Evolutionary conservation across 2,329 filamentous ascomycete genomes (phyloP), one percentile per base, ranked within the genome.

Genomic region (Rachicladosporium sp.): DNA sequence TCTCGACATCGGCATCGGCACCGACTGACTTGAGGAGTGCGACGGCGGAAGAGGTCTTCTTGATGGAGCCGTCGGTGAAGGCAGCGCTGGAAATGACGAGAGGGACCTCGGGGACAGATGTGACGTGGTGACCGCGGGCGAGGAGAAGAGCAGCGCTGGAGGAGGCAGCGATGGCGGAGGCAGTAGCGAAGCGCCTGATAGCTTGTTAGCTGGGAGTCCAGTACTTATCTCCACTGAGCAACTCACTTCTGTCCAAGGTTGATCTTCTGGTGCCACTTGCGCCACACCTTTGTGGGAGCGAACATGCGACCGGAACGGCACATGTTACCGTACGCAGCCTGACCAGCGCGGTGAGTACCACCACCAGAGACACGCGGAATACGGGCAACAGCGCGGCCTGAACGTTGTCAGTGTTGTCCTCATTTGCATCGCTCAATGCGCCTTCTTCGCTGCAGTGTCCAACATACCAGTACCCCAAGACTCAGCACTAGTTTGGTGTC

Each of bases 271-370:
- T 98, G 91, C 93, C 91, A 98, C 78, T 94, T 95, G 69, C 91
- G 80, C 93, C 91, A 98, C 74, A 94, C 83, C 82, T 98, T 98
- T 73, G 91, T 98, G 56, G 91, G 91, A 58, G 91, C 91, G 74
- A 98, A 98, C 91, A 98, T 98, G 74, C 91, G 91, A 76, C 93
- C 91, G 66, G 89, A 94, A 69, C 91, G 88, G 76, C 91, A 98
- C 87, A 89, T 87, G 85, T 98, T 98, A 86, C 91, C 91, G 71
- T 96, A 98, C 59, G 91, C 91, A 70, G 91, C 91, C 78, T 98
- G 91, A 76, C 91, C 91, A 65, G 91, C 91, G 78, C 91, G 89
- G 82, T 98, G 91, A 68, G 91, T 98, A 86, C 91, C 91, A 76
- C 91, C 89, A 80, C 91, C 91, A 66, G 91, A 96, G 69, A 98